Evolutionary conservation across 306 rosid genomes (phyloP).

Genomic region (Ziziphus jujuba): DNA sequence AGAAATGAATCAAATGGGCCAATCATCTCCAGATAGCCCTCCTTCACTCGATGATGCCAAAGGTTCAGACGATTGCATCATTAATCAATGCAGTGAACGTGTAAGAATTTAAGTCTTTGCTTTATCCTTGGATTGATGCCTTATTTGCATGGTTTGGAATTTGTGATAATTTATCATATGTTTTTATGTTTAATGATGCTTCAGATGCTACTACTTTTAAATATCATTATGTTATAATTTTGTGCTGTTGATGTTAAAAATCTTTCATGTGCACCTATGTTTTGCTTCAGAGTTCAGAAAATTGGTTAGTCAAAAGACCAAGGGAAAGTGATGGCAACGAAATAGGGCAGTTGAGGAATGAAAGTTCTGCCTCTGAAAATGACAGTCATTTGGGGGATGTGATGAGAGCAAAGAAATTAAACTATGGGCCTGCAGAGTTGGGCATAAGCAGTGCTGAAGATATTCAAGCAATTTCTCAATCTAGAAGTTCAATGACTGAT

Average conservation of each 20-base stretch:
- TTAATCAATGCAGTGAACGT: conserved; percentile 45
- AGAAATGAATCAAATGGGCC: conserved; percentile 46
- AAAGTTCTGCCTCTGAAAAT: conserved; percentile 52
- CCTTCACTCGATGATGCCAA: conserved; percentile 65
- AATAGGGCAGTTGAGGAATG: conserved; percentile 41
- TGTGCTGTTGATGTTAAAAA: background rate
- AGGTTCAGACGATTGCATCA: conserved; percentile 66
- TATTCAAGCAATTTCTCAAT: conserved; percentile 24
- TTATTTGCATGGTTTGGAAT: conserved; percentile 4
- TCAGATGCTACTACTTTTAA: no score
- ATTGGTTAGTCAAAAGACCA: conserved; percentile 42
- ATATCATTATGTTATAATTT: background rate
- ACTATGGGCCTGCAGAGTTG: conserved; percentile 16
- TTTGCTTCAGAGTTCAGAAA: conserved; percentile 40
- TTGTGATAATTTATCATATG: background rate
- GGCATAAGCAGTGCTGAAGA: conserved; percentile 9
- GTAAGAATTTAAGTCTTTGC: conserved; percentile 31
- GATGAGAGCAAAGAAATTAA: conserved; percentile 55
- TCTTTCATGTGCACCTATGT: conserved; percentile 9
- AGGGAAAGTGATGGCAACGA: conserved; percentile 31
- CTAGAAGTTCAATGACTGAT: conserved; percentile 20
- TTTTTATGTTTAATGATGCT: background rate
- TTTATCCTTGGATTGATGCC: conserved; percentile 6
- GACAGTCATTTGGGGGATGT: conserved; percentile 47
- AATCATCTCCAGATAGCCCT: conserved; percentile 54